Evolutionary conservation across 805 yeast species (phyloP), one percentile per base, ranked within the genome.

Genomic region (Teunomyces tritomae): DNA sequence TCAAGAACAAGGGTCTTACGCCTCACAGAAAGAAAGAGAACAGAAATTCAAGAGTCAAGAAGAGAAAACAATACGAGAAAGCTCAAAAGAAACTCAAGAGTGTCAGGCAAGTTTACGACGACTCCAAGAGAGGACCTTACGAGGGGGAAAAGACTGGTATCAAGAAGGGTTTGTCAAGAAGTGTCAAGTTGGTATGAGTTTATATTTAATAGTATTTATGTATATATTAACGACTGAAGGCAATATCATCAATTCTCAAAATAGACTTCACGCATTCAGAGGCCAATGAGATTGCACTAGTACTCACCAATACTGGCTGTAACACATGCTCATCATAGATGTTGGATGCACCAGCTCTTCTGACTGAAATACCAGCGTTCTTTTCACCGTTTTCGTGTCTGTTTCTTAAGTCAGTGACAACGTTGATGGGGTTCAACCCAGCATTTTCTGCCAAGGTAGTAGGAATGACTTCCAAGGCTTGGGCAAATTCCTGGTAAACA

Each of bases 101-200:
- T 46, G 86, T 88, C 54, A 85, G 96, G 67, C 89, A 88, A 46
- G 97, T 90, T n/a, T 90, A 85, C 76, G 79, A 84, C 57, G 88
- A 81, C 44, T 74, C 80, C 52, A 87, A 89, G 54, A 59, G 54
- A 43, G 77, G 78, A 27, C 84, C 96, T 2, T 94, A 94, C 67
- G 85, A 79, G 53, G 99, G 99, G 70, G 99, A 94, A 67, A 79
- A 82, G 73, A 90, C 97, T 14, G 99, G 99, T 88, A 94, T 94
- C 65, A 90, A 90, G 77, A 92, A 94, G 81, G 89, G 89, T 56
- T 64, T 92, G 45, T 78, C 96, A n/a, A 85, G 89, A 68, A 85
- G 96, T 59, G 90, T 89, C 62, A 87, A 85, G 67, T 84, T 90
- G 68, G 72, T 61, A 17, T 53, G 43, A 39, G 28, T 20, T 28